These are phyloP conservation scores for Barnettozyma botsteinii DNA, from an alignment of 805 yeast species.

Conservation along the genomic window DNA sequence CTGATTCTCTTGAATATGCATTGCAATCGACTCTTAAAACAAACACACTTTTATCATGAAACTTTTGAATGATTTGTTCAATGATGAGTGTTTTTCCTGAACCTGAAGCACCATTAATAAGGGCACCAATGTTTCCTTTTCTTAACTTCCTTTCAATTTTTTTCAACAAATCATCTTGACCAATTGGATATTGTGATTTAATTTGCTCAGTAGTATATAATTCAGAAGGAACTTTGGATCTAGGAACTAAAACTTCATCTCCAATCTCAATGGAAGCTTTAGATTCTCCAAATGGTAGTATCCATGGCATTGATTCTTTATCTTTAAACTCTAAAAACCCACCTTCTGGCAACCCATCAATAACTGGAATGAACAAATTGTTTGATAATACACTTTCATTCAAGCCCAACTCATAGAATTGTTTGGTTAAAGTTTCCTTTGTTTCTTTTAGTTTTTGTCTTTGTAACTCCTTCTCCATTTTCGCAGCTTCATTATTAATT, in stretches of 20 bases:
- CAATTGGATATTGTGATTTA: constrained; percentile 38
- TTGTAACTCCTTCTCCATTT: constrained; percentile 19
- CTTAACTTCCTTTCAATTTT: constrained; percentile 36
- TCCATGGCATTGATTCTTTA: constrained; percentile 34
- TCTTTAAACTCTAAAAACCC: constrained; percentile 48
- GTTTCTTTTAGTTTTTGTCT: constrained; percentile 16
- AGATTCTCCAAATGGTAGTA: constrained; percentile 31
- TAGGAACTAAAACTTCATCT: constrained; percentile 32
- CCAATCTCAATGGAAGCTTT: constrained; percentile 42
- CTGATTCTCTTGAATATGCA: constrained; percentile 47
- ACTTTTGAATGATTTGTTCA: constrained; percentile 32
- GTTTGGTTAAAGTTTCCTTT: constrained; percentile 21
- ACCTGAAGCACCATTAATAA: constrained; percentile 72
- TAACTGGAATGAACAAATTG: constrained; percentile 44
- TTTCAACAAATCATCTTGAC: constrained; percentile 43
- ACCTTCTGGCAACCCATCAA: constrained; percentile 51
- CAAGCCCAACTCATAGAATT: constrained; percentile 13
- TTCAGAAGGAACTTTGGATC: constrained; percentile 16
- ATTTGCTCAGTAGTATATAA: background rate
- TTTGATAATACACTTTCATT: constrained; percentile 41
- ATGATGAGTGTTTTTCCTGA: constrained; percentile 70
- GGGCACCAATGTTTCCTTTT: constrained; percentile 46
- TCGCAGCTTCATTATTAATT: constrained; percentile 18
- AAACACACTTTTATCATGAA: constrained; percentile 38
- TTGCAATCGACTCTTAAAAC: constrained; percentile 51